A percentile compares a stretch with the other conserved stretches of the same genome.
Conservation (phyloP, 352 stramenopile genomes). For the Pythium folliculosum region DNA sequence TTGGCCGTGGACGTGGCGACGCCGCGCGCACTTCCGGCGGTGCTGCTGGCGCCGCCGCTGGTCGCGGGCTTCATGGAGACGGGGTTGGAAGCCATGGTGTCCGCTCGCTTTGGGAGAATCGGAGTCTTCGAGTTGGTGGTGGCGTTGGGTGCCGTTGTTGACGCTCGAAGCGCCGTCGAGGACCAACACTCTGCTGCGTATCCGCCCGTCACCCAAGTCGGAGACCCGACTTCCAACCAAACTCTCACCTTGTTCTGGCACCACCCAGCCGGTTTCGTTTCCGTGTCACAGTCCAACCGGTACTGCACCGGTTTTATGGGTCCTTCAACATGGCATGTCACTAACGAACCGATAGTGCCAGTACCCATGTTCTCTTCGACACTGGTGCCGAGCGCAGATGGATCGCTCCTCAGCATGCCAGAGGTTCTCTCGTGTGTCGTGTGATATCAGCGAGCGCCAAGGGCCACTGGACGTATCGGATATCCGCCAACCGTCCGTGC, state of each 20-base stretch:
- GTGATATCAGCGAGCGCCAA: neutral
- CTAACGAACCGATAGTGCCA: neutral
- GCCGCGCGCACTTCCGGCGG: conserved; percentile 6
- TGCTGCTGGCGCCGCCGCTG: neutral
- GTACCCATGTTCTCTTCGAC: neutral
- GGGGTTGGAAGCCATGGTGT: conserved; percentile 6
- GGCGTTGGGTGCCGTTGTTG: conserved; percentile 13
- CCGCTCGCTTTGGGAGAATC: neutral
- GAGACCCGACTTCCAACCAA: conserved; percentile 30
- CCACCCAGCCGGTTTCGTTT: conserved; percentile 2
- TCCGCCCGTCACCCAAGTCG: conserved; percentile 3
- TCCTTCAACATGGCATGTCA: conserved; percentile 16
- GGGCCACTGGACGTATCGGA: no score
- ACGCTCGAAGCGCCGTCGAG: conserved; percentile 7
- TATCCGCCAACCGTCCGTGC: no score
- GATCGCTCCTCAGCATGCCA: no score
- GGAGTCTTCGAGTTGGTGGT: conserved; percentile 11
- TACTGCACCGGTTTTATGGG: neutral
- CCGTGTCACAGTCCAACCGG: conserved; percentile 17
- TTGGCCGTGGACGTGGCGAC: conserved; percentile 27
- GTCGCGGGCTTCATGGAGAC: neutral
- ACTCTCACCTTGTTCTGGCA: conserved; percentile 26
- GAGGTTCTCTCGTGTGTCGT: neutral
- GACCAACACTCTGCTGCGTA: conserved; percentile 27
- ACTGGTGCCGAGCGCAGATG: no score